A percentile compares a stretch with the other conserved stretches of the same genome.
phyloP scores from a whole-genome alignment of 441 rosid species.

The Populus hybrid region DNA sequence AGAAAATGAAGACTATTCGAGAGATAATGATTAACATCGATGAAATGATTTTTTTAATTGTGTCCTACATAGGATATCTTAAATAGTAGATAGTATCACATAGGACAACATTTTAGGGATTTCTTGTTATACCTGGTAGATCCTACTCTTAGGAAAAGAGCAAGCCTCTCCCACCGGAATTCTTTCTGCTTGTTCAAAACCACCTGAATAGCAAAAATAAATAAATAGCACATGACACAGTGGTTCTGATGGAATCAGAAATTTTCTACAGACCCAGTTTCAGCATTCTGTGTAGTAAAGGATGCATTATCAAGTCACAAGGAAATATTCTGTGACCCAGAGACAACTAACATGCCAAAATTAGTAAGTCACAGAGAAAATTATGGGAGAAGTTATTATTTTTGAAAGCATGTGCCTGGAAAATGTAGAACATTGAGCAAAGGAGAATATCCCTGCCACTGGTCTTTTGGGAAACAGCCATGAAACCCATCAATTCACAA shows the following conservation, averaged over 20 bases:
- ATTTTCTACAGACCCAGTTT: background rate
- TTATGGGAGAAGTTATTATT: background rate
- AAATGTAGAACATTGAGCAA: background rate
- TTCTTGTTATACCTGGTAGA: slow-evolving; percentile 48
- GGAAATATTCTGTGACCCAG: background rate
- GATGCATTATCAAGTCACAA: background rate
- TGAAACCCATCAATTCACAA: slow-evolving; percentile 1
- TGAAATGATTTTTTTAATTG: background rate
- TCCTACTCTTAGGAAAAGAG: slow-evolving; percentile 68
- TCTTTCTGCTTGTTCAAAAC: slow-evolving; percentile 76
- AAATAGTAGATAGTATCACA: background rate
- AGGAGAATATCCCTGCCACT: background rate
- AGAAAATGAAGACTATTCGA: background rate
- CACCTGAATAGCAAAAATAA: slow-evolving; percentile 44
- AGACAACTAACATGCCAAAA: background rate
- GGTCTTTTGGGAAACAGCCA: background rate
- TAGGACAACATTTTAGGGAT: background rate
- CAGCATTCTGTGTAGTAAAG: background rate
- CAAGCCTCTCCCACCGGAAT: slow-evolving; percentile 81
- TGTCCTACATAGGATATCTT: background rate
- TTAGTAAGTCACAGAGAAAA: background rate
- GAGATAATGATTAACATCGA: slow-evolving; percentile 5
- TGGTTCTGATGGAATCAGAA: background rate
- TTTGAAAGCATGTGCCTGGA: background rate
- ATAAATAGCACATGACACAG: background rate